These are phyloP conservation scores for Claviceps fusiformis DNA, from an alignment of 2,329 filamentous ascomycete species.

Conservation along the genomic window DNA sequence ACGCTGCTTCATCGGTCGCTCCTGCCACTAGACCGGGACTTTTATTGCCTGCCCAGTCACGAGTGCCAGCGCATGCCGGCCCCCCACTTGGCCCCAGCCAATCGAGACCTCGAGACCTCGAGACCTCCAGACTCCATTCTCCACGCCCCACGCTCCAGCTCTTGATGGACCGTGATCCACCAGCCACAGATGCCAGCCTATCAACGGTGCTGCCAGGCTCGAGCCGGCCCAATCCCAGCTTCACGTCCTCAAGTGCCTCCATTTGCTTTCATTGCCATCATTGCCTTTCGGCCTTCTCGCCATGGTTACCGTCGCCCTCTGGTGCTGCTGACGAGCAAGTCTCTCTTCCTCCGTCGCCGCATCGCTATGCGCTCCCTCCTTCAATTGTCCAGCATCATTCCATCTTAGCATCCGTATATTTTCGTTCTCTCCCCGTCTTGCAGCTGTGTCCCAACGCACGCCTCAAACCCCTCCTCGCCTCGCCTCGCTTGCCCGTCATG, in stretches of 20 bases:
- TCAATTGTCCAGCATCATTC: slow-evolving; percentile 6
- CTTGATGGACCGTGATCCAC: background rate
- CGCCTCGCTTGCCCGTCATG: slow-evolving; percentile 34
- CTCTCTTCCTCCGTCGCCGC: background rate
- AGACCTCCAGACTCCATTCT: no score
- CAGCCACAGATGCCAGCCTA: background rate
- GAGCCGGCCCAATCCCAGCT: background rate
- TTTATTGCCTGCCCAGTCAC: background rate
- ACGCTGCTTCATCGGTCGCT: background rate
- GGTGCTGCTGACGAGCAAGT: slow-evolving; percentile 7
- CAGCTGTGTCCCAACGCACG: background rate
- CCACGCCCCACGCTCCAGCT: no score
- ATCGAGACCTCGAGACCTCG: no score
- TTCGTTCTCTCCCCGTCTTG: background rate
- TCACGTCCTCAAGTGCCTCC: background rate
- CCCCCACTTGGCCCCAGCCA: background rate
- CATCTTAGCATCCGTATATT: slow-evolving; percentile 18
- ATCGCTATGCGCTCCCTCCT: slow-evolving; percentile 11
- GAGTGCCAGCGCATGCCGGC: background rate
- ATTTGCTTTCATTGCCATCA: background rate
- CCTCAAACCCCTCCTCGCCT: background rate
- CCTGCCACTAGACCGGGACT: background rate
- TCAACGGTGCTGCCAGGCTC: background rate
- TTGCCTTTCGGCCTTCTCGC: background rate
- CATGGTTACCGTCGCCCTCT: slow-evolving; percentile 2